Evolutionary conservation across 805 yeast genomes (phyloP).

Genomic region (Vanderwaltozyma polyspora): DNA sequence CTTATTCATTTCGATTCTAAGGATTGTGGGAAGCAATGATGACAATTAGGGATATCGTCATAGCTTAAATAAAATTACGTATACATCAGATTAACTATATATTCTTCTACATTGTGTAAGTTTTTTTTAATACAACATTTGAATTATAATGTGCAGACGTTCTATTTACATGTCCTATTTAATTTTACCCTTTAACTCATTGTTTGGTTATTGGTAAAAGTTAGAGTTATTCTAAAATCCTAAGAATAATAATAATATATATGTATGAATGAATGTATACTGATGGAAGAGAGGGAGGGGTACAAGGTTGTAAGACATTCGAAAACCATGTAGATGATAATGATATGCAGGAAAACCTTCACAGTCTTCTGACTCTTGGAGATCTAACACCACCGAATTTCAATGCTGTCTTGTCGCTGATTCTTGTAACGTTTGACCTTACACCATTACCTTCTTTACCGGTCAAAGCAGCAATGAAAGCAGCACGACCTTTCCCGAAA

Average conservation of each 20-base stretch:
- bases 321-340: no score
- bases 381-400: conserved; percentile 90
- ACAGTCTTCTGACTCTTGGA: conserved; percentile 69
- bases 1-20: conserved; percentile 63
- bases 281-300: no score
- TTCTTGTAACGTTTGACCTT: conserved; percentile 53
- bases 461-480: conserved; percentile 69
- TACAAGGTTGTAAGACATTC: no score
- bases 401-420: conserved; percentile 70
- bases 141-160: background rate
- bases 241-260: no score
- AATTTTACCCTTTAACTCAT: no score
- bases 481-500: conserved; percentile 83
- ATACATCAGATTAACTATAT: no score
- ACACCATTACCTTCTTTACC: conserved; percentile 79
- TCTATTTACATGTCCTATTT: background rate
- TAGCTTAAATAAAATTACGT: conserved; percentile 1
- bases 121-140: no score
- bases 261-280: no score
- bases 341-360: no score
- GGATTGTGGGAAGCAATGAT: conserved; percentile 38
- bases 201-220: no score
- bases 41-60: conserved; percentile 6
- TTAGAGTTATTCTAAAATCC: no score
- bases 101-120: no score